Evolutionary conservation across 495 filamentous ascomycete genomes (phyloP).

Genomic region (Hypoxylon rickii): DNA sequence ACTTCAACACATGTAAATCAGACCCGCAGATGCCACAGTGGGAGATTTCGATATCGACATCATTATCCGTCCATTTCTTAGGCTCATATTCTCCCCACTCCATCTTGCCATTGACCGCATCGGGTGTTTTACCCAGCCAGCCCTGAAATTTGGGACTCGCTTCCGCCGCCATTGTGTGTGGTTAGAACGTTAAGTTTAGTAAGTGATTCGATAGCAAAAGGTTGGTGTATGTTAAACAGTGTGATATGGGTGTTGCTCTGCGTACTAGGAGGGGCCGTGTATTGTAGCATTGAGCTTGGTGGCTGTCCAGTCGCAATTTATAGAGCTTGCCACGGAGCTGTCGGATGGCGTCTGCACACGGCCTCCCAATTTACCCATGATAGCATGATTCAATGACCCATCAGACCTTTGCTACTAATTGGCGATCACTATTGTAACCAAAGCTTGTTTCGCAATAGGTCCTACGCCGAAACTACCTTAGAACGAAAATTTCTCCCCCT

Average conservation of each 20-base stretch:
- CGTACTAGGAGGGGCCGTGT: too few relatives aligned
- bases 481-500: not conserved
- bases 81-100: conserved; percentile 72
- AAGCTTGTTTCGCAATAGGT: not conserved
- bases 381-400: not conserved
- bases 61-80: conserved; percentile 76
- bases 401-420: not conserved
- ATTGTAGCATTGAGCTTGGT: not conserved
- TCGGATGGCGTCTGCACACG: not conserved
- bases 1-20: conserved; percentile 76
- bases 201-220: not conserved
- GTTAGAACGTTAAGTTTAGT: not conserved
- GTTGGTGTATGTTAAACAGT: not conserved
- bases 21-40: conserved; percentile 86
- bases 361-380: not conserved
- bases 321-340: not conserved
- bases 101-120: conserved; percentile 69
- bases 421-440: too few relatives aligned
- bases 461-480: not conserved
- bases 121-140: conserved; percentile 72
- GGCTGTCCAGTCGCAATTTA: not conserved
- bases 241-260: not conserved
- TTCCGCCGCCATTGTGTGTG: conserved; percentile 22
- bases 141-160: conserved; percentile 65
- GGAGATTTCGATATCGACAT: conserved; percentile 76